Conservation (phyloP, 2,329 filamentous ascomycete species). For the Hypoxylon sp. region DNA sequence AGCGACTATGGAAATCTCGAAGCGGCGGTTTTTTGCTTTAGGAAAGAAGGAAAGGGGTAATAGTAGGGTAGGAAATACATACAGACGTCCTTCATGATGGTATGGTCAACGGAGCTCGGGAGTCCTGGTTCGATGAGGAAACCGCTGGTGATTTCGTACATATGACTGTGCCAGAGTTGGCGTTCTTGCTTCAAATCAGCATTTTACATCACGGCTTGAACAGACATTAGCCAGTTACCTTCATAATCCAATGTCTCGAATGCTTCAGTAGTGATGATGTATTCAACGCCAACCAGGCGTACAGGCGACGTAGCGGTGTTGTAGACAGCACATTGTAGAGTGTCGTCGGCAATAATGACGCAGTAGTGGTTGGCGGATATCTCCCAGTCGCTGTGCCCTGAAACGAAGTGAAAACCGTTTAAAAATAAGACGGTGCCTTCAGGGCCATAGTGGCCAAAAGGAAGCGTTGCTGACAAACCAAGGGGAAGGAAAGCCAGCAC, state of each 20-base stretch:
- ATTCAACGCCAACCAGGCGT: conserved; percentile 45
- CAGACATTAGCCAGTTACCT: conserved; percentile 25
- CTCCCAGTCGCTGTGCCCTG: conserved; percentile 44
- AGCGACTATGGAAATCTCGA: background rate
- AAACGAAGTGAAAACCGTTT: conserved; percentile 43
- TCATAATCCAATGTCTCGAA: conserved; percentile 47
- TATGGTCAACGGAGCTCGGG: conserved; percentile 44
- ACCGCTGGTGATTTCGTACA: conserved; percentile 47
- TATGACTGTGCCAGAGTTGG: conserved; percentile 47
- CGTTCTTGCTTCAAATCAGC: conserved; percentile 40
- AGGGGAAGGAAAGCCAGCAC: conserved; percentile 29
- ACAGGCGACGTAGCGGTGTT: conserved; percentile 40
- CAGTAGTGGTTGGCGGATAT: conserved; percentile 49
- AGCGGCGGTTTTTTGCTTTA: background rate
- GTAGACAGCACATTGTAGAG: conserved; percentile 45
- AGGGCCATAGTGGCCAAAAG: conserved; percentile 38
- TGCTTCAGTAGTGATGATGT: conserved; percentile 44
- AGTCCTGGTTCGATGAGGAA: conserved; percentile 44
- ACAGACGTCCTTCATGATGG: conserved; percentile 49
- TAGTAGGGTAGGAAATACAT: conserved; percentile 2
- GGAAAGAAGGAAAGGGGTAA: background rate
- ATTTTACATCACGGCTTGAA: background rate
- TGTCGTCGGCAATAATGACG: conserved; percentile 45
- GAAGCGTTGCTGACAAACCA: conserved; percentile 24
- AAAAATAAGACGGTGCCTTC: conserved; percentile 37